These are phyloP conservation scores for Sedum album DNA, from an alignment of 164 flowering plant genomes.

Conservation along the genomic window DNA sequence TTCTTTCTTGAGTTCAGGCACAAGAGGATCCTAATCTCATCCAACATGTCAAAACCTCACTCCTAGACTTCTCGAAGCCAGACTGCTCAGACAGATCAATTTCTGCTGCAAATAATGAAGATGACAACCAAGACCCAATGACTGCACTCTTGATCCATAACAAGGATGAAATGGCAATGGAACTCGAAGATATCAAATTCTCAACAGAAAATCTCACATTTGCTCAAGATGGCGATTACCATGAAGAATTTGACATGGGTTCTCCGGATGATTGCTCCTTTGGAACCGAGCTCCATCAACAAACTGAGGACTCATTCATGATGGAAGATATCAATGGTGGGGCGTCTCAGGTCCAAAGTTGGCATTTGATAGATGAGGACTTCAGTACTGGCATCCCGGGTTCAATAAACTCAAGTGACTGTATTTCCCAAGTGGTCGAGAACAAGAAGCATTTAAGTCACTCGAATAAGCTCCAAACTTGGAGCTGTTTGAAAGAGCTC, in stretches of 20 bases:
- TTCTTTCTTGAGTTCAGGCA: constrained; percentile 35
- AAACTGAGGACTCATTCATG: constrained; percentile 52
- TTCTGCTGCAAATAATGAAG: constrained; percentile 22
- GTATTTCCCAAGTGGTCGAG: constrained; percentile 47
- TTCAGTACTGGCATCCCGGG: constrained; percentile 38
- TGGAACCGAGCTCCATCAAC: constrained; percentile 36
- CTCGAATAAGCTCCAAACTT: constrained; percentile 21
- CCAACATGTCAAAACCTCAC: constrained; percentile 58
- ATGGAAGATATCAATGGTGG: constrained; percentile 40
- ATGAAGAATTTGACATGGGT: constrained; percentile 22
- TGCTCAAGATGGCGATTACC: constrained; percentile 16
- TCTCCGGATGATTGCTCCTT: constrained; percentile 46
- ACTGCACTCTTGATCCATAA: constrained; percentile 24
- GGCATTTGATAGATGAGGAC: constrained; percentile 63
- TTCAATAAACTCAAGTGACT: constrained; percentile 55
- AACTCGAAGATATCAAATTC: constrained; percentile 21
- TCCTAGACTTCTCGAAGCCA: constrained; percentile 51
- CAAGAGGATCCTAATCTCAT: constrained; percentile 54
- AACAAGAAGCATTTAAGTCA: constrained; percentile 25
- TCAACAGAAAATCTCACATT: constrained; percentile 21
- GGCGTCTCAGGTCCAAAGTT: constrained; percentile 57
- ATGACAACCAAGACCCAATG: constrained; percentile 30
- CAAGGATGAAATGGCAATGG: constrained; percentile 18
- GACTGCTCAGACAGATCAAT: constrained; percentile 34
- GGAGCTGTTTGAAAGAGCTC: constrained; percentile 24